A percentile compares a stretch with the other conserved stretches of the same genome.
Conservation (phyloP, 805 yeast species). For the Wickerhamomyces hampshirensis region DNA sequence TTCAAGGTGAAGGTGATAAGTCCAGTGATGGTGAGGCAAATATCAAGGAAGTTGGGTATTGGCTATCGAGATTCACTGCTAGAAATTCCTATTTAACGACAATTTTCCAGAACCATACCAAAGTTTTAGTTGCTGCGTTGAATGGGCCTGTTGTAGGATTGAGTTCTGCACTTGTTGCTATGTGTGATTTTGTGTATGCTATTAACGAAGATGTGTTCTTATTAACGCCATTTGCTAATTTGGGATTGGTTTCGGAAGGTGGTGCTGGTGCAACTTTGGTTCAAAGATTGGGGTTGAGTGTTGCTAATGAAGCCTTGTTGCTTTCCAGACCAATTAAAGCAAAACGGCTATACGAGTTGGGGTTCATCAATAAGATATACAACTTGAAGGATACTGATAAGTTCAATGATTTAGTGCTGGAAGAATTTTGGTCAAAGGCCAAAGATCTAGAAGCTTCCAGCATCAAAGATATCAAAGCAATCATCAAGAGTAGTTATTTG, state of each 20-base stretch:
- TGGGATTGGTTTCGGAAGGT: slow-evolving; percentile 84
- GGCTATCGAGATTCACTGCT: slow-evolving; percentile 59
- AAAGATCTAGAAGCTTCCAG: slow-evolving; percentile 36
- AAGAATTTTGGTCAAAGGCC: slow-evolving; percentile 32
- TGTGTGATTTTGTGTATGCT: slow-evolving; percentile 73
- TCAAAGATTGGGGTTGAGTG: slow-evolving; percentile 64
- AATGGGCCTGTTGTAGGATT: slow-evolving; percentile 89
- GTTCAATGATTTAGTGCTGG: slow-evolving; percentile 40
- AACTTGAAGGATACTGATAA: slow-evolving; percentile 37
- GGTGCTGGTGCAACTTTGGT: slow-evolving; percentile 66
- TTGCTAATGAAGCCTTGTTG: slow-evolving; percentile 67
- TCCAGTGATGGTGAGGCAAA: slow-evolving; percentile 11
- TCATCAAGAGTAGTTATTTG: slow-evolving; percentile 28
- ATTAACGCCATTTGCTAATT: slow-evolving; percentile 72
- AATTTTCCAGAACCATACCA: slow-evolving; percentile 63
- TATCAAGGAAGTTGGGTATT: slow-evolving; percentile 31
- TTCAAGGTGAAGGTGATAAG: slow-evolving; percentile 2
- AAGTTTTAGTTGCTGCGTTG: slow-evolving; percentile 65
- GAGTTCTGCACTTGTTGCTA: slow-evolving; percentile 65
- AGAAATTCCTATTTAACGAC: slow-evolving; percentile 68
- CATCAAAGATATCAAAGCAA: slow-evolving; percentile 38
- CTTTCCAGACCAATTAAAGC: slow-evolving; percentile 63
- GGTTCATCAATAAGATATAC: slow-evolving; percentile 59
- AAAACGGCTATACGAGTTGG: slow-evolving; percentile 48
- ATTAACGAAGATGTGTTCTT: slow-evolving; percentile 52